Conservation (phyloP, 2,329 filamentous ascomycete species). For the Trichoderma sp. region DNA sequence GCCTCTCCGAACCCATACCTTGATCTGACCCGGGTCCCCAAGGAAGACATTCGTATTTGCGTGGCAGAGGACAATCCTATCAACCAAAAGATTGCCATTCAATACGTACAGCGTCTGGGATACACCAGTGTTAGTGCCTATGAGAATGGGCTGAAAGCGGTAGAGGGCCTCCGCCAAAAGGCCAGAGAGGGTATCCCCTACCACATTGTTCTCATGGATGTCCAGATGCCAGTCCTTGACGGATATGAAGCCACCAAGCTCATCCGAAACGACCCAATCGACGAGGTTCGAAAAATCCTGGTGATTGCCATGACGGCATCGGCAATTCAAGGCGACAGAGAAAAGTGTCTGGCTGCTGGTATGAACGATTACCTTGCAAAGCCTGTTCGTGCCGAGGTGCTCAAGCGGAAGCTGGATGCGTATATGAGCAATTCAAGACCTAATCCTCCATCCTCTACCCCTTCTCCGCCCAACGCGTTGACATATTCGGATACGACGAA, state of each 20-base stretch:
- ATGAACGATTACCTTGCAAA: slow-evolving; percentile 99
- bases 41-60: slow-evolving; percentile 78
- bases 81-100: slow-evolving; percentile 90
- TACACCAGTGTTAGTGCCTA: slow-evolving; percentile 81
- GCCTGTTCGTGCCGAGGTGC: slow-evolving; percentile 81
- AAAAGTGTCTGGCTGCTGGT: slow-evolving; percentile 91
- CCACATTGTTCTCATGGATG: slow-evolving; percentile 91
- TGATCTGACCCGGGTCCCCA: slow-evolving; percentile 69
- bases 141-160: slow-evolving; percentile 82
- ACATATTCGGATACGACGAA: slow-evolving; percentile 7
- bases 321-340: slow-evolving; percentile 88
- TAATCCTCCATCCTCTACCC: not conserved
- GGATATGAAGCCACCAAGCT: slow-evolving; percentile 88
- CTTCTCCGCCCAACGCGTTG: slow-evolving; percentile 9
- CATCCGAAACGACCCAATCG: slow-evolving; percentile 71
- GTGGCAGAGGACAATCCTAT: slow-evolving; percentile 95
- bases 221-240: slow-evolving; percentile 92
- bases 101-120: slow-evolving; percentile 81
- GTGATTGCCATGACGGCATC: slow-evolving; percentile 97
- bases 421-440: slow-evolving; percentile 42
- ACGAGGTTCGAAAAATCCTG: slow-evolving; percentile 75
- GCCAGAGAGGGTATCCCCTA: slow-evolving; percentile 72
- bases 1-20: slow-evolving; percentile 47
- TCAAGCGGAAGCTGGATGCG: slow-evolving; percentile 74
- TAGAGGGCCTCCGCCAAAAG: slow-evolving; percentile 75